phyloP scores from a whole-genome alignment of 2,329 filamentous ascomycete genomes.

The Penicillium crustosum region DNA sequence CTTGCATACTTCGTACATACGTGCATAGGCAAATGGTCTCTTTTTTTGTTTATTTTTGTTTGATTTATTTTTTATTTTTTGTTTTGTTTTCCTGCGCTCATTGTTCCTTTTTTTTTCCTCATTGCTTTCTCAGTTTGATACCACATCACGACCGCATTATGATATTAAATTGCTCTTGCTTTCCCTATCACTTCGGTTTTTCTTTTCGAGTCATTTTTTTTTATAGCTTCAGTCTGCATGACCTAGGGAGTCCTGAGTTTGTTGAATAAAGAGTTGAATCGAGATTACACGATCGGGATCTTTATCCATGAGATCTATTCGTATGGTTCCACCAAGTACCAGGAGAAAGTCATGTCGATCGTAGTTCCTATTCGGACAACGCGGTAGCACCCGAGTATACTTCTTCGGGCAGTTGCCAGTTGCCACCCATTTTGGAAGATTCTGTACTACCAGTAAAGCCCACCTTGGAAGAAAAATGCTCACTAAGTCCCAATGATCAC shows the following conservation, averaged over 20 bases:
- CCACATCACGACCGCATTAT: constrained; percentile 2
- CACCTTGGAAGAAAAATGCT: neutral
- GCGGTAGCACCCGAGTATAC: neutral
- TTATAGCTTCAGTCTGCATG: neutral
- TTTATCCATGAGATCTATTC: constrained; percentile 5
- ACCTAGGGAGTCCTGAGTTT: neutral
- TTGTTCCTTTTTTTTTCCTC: neutral
- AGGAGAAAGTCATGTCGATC: neutral
- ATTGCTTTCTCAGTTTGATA: constrained; percentile 5
- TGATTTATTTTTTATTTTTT: neutral
- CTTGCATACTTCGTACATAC: constrained; percentile 1
- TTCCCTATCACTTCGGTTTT: neutral
- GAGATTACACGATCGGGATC: neutral
- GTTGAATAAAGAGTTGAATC: neutral
- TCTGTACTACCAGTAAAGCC: neutral
- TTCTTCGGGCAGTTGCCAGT: neutral
- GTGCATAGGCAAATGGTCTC: neutral
- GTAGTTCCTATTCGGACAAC: neutral
- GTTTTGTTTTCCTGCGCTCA: neutral
- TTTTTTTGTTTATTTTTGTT: neutral
- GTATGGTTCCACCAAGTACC: neutral
- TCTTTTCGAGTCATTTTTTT: neutral
- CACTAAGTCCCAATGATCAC: neutral
- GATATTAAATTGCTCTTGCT: constrained; percentile 5
- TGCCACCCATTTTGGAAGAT: neutral